Conservation (phyloP, 2,329 filamentous ascomycete species). For the Xylaria digitata region DNA sequence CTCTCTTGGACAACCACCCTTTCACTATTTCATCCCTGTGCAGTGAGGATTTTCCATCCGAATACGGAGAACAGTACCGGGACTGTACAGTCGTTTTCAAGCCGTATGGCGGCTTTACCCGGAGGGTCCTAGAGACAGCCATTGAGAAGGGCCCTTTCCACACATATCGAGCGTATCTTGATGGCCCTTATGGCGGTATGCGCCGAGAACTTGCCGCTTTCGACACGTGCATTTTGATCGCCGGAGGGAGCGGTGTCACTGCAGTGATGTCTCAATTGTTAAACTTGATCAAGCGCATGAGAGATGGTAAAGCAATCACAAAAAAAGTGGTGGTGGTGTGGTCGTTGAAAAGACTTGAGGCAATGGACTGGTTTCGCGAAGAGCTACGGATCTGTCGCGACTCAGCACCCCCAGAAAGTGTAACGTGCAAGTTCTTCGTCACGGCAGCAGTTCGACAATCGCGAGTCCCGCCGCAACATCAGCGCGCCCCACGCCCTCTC, state of each 20-base stretch:
- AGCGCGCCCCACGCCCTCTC: slow-evolving; percentile 69
- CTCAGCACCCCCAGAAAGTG: slow-evolving; percentile 85
- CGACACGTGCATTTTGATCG: slow-evolving; percentile 91
- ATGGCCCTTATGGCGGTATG: slow-evolving; percentile 96
- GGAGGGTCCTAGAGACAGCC: slow-evolving; percentile 83
- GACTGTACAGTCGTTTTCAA: slow-evolving; percentile 93
- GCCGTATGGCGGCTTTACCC: slow-evolving; percentile 90
- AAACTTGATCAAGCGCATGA: slow-evolving; percentile 95
- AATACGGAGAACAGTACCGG: slow-evolving; percentile 86
- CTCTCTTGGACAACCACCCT: slow-evolving; percentile 90
- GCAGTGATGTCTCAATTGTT: slow-evolving; percentile 91
- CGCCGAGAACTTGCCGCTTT: slow-evolving; percentile 89
- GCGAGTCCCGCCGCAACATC: slow-evolving; percentile 46
- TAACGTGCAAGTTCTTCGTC: slow-evolving; percentile 95
- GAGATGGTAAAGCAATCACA: slow-evolving; percentile 92
- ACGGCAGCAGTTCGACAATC: slow-evolving; percentile 75
- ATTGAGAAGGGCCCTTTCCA: slow-evolving; percentile 89
- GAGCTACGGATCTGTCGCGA: slow-evolving; percentile 92
- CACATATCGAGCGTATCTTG: slow-evolving; percentile 90
- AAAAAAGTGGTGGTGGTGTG: slow-evolving; percentile 93
- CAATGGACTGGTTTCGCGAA: slow-evolving; percentile 98
- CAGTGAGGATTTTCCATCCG: slow-evolving; percentile 91
- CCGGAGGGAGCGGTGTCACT: slow-evolving; percentile 94
- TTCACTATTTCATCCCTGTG: slow-evolving; percentile 95
- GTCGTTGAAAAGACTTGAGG: slow-evolving; percentile 89